Evolutionary conservation across 2,329 filamentous ascomycete genomes (phyloP).

Genomic region (Xylaria sp.): DNA sequence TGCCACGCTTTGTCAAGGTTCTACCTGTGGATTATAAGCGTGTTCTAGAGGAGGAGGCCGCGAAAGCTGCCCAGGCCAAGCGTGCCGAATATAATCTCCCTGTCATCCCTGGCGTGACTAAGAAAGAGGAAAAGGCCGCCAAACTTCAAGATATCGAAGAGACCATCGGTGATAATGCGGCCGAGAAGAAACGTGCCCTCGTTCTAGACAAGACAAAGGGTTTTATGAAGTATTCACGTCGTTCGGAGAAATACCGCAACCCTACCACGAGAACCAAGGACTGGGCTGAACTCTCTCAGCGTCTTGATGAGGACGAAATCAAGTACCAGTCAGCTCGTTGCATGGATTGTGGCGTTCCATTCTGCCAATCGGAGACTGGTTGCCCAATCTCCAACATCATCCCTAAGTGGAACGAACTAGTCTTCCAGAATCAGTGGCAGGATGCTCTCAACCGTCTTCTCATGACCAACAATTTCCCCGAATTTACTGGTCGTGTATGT

Average conservation of each 20-base stretch:
- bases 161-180: slow-evolving; percentile 82
- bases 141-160: slow-evolving; percentile 88
- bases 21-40: slow-evolving; percentile 97
- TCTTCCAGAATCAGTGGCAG: slow-evolving; percentile 81
- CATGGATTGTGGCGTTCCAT: slow-evolving; percentile 99
- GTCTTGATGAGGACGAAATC: slow-evolving; percentile 91
- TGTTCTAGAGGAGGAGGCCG: slow-evolving; percentile 84
- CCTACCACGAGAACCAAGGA: slow-evolving; percentile 87
- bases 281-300: slow-evolving; percentile 89
- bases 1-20: slow-evolving; percentile 92
- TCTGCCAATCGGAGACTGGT: slow-evolving; percentile 95
- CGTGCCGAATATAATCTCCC: slow-evolving; percentile 85
- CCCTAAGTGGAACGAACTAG: slow-evolving; percentile 92
- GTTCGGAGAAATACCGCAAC: slow-evolving; percentile 91
- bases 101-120: slow-evolving; percentile 74
- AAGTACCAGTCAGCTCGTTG: slow-evolving; percentile 97
- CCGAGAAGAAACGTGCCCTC: slow-evolving; percentile 88
- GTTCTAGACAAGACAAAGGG: slow-evolving; percentile 97
- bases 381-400: slow-evolving; percentile 98
- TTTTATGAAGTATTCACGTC: slow-evolving; percentile 97
- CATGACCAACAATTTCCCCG: slow-evolving; percentile 98
- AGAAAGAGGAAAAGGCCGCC: slow-evolving; percentile 74
- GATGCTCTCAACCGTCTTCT: slow-evolving; percentile 91
- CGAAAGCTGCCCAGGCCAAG: slow-evolving; percentile 85
- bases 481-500: slow-evolving; percentile 97